Evolutionary conservation across 192 early-diverging fungal genomes (phyloP).

Genomic region (Coemansia sp.): DNA sequence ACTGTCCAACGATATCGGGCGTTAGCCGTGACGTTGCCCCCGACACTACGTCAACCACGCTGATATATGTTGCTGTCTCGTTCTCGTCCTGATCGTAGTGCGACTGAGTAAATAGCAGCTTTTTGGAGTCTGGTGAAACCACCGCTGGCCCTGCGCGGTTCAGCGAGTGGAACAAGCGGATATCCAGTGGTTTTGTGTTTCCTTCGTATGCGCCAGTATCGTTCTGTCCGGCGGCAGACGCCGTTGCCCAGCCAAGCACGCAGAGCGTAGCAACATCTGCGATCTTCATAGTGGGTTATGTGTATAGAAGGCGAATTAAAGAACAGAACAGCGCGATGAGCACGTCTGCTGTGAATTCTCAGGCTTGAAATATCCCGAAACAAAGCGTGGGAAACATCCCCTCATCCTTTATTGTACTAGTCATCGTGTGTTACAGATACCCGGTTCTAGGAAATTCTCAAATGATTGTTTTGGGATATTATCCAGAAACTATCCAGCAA

Average conservation of each 20-base stretch:
- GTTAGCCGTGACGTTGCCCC: constrained; percentile 13
- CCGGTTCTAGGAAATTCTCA: too few relatives aligned
- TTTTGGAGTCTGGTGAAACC: constrained; percentile 34
- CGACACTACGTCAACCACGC: constrained; percentile 17
- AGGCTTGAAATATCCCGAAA: too few relatives aligned
- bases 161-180: constrained; percentile 28
- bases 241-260: neutral
- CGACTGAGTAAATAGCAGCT: constrained; percentile 18
- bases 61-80: constrained; percentile 19
- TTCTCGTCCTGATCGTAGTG: constrained; percentile 33
- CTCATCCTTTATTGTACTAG: too few relatives aligned
- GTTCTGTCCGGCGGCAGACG: neutral
- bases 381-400: too few relatives aligned
- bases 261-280: neutral
- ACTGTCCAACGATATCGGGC: constrained; percentile 6
- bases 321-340: too few relatives aligned
- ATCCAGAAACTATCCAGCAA: too few relatives aligned
- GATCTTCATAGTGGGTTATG: neutral
- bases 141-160: constrained; percentile 12
- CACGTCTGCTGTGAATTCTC: too few relatives aligned
- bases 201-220: neutral
- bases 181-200: constrained; percentile 31
- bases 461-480: too few relatives aligned
- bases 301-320: too few relatives aligned
- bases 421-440: too few relatives aligned